Evolutionary conservation across 192 early-diverging fungal species (phyloP).

Genomic region (Phycomyces nitens): DNA sequence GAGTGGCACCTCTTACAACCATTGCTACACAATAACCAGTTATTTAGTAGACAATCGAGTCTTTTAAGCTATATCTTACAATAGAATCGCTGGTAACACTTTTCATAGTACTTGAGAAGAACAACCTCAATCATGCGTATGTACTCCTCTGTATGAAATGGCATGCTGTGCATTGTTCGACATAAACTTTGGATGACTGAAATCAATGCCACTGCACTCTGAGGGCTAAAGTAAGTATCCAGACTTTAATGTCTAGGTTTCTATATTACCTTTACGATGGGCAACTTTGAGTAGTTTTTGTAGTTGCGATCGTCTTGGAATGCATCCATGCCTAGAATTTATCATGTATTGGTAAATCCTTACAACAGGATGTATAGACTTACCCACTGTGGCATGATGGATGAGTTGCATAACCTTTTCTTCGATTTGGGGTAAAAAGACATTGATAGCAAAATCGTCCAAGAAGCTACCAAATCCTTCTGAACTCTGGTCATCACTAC

Average conservation of each 20-base stretch:
- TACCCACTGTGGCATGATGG: slow-evolving; percentile 62
- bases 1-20: slow-evolving; percentile 5
- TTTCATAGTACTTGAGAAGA: slow-evolving; percentile 65
- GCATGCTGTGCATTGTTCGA: slow-evolving; percentile 56
- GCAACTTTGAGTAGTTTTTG: slow-evolving; percentile 54
- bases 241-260: too few relatives aligned
- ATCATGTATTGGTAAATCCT: not conserved
- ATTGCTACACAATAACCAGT: slow-evolving; percentile 5
- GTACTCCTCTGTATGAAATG: slow-evolving; percentile 68
- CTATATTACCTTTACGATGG: slow-evolving; percentile 61
- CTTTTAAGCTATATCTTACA: too few relatives aligned
- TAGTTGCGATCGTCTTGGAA: slow-evolving; percentile 48
- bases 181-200: slow-evolving; percentile 64
- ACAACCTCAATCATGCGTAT: slow-evolving; percentile 66
- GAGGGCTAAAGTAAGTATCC: slow-evolving; percentile 7
- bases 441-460: slow-evolving; percentile 74
- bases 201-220: slow-evolving; percentile 62
- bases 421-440: slow-evolving; percentile 83
- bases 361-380: not conserved
- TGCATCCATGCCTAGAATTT: slow-evolving; percentile 35
- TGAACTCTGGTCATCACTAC: slow-evolving; percentile 29
- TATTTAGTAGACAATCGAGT: not conserved
- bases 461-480: slow-evolving; percentile 62
- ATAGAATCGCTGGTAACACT: slow-evolving; percentile 56
- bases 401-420: slow-evolving; percentile 76